These are phyloP conservation scores for Kurtzmaniella natalensis DNA, from an alignment of 1,139 yeast species.

Conservation along the genomic window DNA sequence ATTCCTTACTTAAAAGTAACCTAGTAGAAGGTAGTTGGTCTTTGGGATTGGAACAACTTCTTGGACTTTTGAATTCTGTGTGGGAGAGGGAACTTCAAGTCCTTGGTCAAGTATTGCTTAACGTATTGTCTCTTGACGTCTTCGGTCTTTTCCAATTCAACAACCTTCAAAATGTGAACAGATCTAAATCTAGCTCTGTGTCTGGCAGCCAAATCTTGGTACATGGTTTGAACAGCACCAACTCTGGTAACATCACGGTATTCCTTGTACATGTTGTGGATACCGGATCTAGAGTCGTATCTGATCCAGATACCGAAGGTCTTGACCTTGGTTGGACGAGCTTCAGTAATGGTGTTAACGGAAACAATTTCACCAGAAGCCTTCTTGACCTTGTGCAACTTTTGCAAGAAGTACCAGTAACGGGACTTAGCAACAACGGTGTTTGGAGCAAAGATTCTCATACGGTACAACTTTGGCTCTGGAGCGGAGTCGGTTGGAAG, in stretches of 20 bases:
- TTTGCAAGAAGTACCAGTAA: slow-evolving; percentile 99
- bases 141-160: slow-evolving; percentile 94
- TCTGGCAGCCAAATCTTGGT: slow-evolving; percentile 99
- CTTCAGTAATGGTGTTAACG: slow-evolving; percentile 85
- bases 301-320: slow-evolving; percentile 99
- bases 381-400: slow-evolving; percentile 99
- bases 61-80: slow-evolving; percentile 96
- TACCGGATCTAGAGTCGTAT: slow-evolving; percentile 99
- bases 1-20: slow-evolving; percentile 9
- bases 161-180: slow-evolving; percentile 97
- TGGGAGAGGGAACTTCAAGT: slow-evolving; percentile 99
- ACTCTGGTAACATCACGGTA: slow-evolving; percentile 99
- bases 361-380: slow-evolving; percentile 99
- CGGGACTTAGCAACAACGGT: slow-evolving; percentile 99
- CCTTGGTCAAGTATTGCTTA: slow-evolving; percentile 93
- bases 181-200: slow-evolving; percentile 99
- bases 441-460: slow-evolving; percentile 99
- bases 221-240: slow-evolving; percentile 97
- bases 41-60: slow-evolving; percentile 84
- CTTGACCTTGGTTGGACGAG: slow-evolving; percentile 98
- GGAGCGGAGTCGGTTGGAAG: slow-evolving; percentile 99
- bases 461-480: slow-evolving; percentile 99
- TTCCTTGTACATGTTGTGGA: slow-evolving; percentile 99
- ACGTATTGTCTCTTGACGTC: slow-evolving; percentile 99
- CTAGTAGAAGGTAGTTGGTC: slow-evolving; percentile 97